Conservation (phyloP, 2,329 filamentous ascomycete genomes). For the Xylaria polymorpha region DNA sequence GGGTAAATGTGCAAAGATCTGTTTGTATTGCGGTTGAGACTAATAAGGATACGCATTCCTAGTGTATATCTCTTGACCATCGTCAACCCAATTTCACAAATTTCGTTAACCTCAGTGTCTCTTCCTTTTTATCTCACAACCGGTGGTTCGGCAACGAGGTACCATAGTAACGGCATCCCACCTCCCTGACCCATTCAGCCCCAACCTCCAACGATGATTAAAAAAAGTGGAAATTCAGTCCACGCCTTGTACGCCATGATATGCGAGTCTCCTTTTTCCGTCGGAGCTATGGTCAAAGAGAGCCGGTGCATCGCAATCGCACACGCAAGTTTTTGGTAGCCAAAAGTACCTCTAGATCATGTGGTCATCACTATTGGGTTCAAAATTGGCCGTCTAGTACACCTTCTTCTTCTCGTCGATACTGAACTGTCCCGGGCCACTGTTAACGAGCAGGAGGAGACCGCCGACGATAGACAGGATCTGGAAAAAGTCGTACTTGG, state of each 20-base stretch:
- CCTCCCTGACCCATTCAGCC: conserved; percentile 27
- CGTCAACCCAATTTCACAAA: conserved; percentile 24
- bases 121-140: conserved; percentile 19
- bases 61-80: conserved; percentile 25
- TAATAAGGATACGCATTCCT: conserved; percentile 27
- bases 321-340: conserved; percentile 29
- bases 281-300: conserved; percentile 29
- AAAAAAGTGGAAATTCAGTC: conserved; percentile 35
- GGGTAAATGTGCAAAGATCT: conserved; percentile 24
- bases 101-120: conserved; percentile 15
- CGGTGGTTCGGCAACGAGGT: conserved; percentile 15
- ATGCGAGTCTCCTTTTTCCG: conserved; percentile 38
- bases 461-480: conserved; percentile 98
- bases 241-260: conserved; percentile 40
- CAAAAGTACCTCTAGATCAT: conserved; percentile 32
- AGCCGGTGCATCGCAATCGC: conserved; percentile 24
- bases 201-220: conserved; percentile 23
- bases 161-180: conserved; percentile 30
- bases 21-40: conserved; percentile 29
- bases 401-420: conserved; percentile 99
- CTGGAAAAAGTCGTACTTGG: conserved; percentile 99
- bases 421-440: conserved; percentile 95
- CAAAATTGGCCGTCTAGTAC: conserved; percentile 69
- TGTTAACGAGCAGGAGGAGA: conserved; percentile 96
- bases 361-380: conserved; percentile 18